A percentile compares a stretch with the other conserved stretches of the same genome.
phyloP scores from a whole-genome alignment of 768 basidiomycete species.

The Leccinum boreale region DNA sequence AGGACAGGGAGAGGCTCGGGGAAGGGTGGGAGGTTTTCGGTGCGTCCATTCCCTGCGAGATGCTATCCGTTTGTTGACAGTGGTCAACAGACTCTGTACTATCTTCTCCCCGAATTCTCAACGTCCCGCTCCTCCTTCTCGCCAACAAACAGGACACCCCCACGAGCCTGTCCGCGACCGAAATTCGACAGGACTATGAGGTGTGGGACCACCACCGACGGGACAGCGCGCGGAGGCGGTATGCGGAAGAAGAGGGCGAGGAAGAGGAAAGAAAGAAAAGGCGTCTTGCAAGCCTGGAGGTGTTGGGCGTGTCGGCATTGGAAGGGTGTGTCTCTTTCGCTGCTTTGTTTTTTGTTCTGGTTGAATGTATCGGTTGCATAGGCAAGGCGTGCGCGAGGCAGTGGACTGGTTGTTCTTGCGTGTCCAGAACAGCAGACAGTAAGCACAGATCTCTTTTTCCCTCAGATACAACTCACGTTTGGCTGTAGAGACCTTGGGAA shows the following conservation, averaged over 20 bases:
- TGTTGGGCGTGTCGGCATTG: constrained; percentile 87
- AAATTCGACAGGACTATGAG: constrained; percentile 87
- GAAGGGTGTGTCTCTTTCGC: constrained; percentile 63
- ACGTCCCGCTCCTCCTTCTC: constrained; percentile 84
- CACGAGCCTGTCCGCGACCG: constrained; percentile 76
- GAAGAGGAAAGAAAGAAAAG: constrained; percentile 45
- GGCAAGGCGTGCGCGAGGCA: constrained; percentile 84
- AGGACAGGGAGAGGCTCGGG: constrained; percentile 81
- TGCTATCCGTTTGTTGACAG: neutral
- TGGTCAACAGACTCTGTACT: constrained; percentile 67
- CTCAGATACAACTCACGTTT: neutral
- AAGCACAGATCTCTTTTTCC: neutral
- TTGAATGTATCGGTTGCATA: constrained; percentile 28
- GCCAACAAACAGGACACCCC: constrained; percentile 96
- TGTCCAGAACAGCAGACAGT: constrained; percentile 86
- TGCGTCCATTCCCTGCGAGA: constrained; percentile 38
- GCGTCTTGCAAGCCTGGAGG: constrained; percentile 74
- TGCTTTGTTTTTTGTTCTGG: neutral
- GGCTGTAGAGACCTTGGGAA: constrained; percentile 18
- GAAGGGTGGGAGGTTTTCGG: constrained; percentile 99
- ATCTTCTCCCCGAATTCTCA: constrained; percentile 84
- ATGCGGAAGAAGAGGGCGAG: constrained; percentile 45
- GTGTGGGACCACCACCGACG: constrained; percentile 79
- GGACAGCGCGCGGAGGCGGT: constrained; percentile 59
- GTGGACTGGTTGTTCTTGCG: constrained; percentile 95